Base-by-base conservation (phyloP, 1,284 basidiomycete species). In the Heterobasidion occidentale region DNA sequence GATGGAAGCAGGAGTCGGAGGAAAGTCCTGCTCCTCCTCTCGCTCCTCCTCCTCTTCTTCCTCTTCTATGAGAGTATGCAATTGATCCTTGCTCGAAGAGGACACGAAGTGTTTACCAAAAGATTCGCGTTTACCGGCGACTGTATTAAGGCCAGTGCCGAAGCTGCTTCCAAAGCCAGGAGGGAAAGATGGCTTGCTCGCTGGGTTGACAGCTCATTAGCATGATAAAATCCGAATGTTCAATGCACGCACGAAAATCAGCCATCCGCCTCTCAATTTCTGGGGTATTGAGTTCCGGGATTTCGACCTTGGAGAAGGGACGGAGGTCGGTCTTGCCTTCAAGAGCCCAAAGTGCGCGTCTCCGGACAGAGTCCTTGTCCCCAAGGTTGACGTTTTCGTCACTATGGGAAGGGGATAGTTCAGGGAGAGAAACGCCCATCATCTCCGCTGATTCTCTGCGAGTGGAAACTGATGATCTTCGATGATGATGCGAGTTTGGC, bases 381-480 rank as follows among this genome's bases (percentile, higher is more conserved):
- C 81, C 84, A 35, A 86, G 64, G 62, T 81, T 86, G 67, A 85
- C 69, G 65, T 84, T 85, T 63, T 85, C 82, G 15, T 87, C 83
- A 0, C 79, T 77, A 50, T 73, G 70, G 0, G 79, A 77, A 7
- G 74, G 61, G 1, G 83, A 78, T 19, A 86, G 74, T 58, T 84
- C 79, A 11, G 85, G 81, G 46, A 89, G 70, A 36, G 84, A 70
- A 12, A 89, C 77, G 47, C 89, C 89, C 89, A 92, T 92, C 65
- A 92, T 75, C 62, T 92, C 89, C 7, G 87, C 88, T 12, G 88
- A 91, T 70, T 92, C 89, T 59, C 77, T 80, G 59, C 89, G 84
- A 38, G 90, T 92, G 3, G 89, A 91, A 33, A 92, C 87, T n/a
- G 89, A 91, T 2, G 90, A 92, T 48, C 83, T 80, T 52, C 89